phyloP scores from a whole-genome alignment of 345 rosid species.

The Geranium rotundifolium region DNA sequence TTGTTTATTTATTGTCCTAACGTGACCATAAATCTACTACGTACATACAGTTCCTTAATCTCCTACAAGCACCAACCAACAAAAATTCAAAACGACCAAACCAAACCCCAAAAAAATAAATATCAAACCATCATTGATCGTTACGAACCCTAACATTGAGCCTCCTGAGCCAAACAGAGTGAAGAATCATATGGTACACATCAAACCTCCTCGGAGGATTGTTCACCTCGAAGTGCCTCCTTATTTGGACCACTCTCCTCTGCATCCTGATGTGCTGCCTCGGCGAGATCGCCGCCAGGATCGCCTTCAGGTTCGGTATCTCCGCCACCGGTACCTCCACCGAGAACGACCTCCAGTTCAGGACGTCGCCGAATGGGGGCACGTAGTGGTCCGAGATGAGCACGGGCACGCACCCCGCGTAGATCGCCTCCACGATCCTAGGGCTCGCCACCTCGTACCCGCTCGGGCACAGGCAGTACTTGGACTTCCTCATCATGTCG shows the following conservation, averaged over 20 bases:
- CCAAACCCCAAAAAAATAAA: too few species aligned
- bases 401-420: constrained; percentile 81
- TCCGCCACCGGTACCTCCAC: constrained; percentile 54
- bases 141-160: constrained; percentile 50
- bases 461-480: constrained; percentile 83
- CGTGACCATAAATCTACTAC: too few species aligned
- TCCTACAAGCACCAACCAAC: too few species aligned
- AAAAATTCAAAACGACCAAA: too few species aligned
- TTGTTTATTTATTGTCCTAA: too few species aligned
- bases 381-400: constrained; percentile 71
- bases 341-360: constrained; percentile 74
- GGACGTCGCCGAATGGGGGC: constrained; percentile 74
- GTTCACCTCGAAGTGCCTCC: constrained; percentile 66
- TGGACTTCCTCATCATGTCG: constrained; percentile 65
- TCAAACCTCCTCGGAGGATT: constrained; percentile 75
- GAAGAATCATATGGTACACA: constrained; percentile 90
- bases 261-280: constrained; percentile 78
- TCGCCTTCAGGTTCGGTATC: constrained; percentile 60
- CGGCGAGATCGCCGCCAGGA: constrained; percentile 45
- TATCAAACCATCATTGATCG: background rate
- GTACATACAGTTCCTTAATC: too few species aligned
- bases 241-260: constrained; percentile 56
- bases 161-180: constrained; percentile 80
- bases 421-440: constrained; percentile 69
- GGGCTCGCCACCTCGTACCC: constrained; percentile 97